Evolutionary conservation across 1,284 basidiomycete genomes (phyloP).

Genomic region (Laetiporus sulphureus): DNA sequence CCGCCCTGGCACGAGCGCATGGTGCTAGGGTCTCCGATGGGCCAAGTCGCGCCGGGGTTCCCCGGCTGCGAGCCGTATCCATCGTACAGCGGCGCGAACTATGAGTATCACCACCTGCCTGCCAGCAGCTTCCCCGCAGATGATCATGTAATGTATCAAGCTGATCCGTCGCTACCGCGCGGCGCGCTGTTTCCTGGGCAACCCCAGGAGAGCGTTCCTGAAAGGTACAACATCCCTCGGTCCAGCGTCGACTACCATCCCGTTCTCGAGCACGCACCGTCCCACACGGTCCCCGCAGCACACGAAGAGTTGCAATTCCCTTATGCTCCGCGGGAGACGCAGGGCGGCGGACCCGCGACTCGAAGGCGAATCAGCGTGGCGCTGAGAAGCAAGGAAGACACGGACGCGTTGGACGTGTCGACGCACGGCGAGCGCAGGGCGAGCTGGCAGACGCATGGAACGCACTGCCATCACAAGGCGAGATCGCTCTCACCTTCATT

Average conservation of each 20-base stretch:
- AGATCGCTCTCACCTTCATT: constrained; percentile 2
- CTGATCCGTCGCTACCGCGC: background rate
- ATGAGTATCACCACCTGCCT: too few species aligned
- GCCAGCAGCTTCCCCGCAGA: background rate
- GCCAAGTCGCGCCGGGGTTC: too few species aligned
- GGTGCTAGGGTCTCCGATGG: background rate
- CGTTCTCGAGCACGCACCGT: background rate
- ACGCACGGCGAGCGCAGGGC: background rate
- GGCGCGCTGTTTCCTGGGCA: too few species aligned
- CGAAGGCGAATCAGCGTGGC: constrained; percentile 24
- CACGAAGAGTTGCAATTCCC: constrained; percentile 17
- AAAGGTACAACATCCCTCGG: background rate
- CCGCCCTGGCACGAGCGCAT: background rate
- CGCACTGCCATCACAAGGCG: constrained; percentile 14
- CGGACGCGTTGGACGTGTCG: constrained; percentile 20
- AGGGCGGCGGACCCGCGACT: constrained; percentile 21
- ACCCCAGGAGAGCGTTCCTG: background rate
- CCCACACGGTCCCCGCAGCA: background rate
- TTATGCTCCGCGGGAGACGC: constrained; percentile 18
- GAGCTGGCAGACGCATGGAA: constrained; percentile 20
- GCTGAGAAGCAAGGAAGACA: constrained; percentile 22
- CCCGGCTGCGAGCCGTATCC: too few species aligned
- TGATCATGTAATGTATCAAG: too few species aligned
- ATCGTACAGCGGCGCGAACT: too few species aligned
- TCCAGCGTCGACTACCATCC: too few species aligned